Percentiles rank a stretch among this genome's conserved stretches.
These are phyloP conservation scores for Solidago caesia DNA, from an alignment of 129 eudicot species.

Conservation along the genomic window DNA sequence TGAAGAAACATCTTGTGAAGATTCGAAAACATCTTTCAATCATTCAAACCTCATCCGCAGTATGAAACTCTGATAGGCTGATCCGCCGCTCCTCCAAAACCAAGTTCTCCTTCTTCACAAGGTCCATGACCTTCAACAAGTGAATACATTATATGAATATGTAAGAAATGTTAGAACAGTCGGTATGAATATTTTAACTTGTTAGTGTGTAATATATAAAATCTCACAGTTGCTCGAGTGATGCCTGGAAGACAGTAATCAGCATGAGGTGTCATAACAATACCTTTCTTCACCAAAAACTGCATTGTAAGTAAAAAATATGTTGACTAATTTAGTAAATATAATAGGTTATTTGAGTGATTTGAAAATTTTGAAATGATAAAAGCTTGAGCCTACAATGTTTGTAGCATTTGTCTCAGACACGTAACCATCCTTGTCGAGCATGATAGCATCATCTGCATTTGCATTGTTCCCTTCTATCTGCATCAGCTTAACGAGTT, in stretches of 20 bases:
- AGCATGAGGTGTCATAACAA: slow-evolving; percentile 86
- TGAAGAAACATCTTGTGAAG: not conserved
- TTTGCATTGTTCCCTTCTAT: slow-evolving; percentile 93
- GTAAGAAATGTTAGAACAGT: not conserved
- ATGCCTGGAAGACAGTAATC: slow-evolving; percentile 99
- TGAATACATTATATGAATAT: not conserved
- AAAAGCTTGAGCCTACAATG: slow-evolving; percentile 48
- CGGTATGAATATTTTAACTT: not conserved
- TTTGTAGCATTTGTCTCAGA: slow-evolving; percentile 99
- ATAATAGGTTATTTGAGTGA: not conserved
- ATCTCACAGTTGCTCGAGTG: slow-evolving; percentile 96
- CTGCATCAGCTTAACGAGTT: slow-evolving; percentile 48
- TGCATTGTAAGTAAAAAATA: slow-evolving; percentile 35
- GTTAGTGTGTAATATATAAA: slow-evolving; percentile 18
- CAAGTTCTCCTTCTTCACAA: slow-evolving; percentile 64
- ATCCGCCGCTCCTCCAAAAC: slow-evolving; percentile 73
- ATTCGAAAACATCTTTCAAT: not conserved
- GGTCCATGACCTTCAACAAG: slow-evolving; percentile 80
- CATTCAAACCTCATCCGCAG: slow-evolving; percentile 67
- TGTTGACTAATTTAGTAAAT: not conserved
- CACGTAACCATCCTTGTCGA: slow-evolving; percentile 95
- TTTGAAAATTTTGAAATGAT: not conserved
- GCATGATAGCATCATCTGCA: slow-evolving; percentile 99
- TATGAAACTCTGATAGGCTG: slow-evolving; percentile 88
- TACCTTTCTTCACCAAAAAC: slow-evolving; percentile 94